A percentile compares a stretch with the other conserved stretches of the same genome.
These are phyloP conservation scores for Mitragyna speciosa DNA, from an alignment of 257 asterid genomes.

Conservation along the genomic window DNA sequence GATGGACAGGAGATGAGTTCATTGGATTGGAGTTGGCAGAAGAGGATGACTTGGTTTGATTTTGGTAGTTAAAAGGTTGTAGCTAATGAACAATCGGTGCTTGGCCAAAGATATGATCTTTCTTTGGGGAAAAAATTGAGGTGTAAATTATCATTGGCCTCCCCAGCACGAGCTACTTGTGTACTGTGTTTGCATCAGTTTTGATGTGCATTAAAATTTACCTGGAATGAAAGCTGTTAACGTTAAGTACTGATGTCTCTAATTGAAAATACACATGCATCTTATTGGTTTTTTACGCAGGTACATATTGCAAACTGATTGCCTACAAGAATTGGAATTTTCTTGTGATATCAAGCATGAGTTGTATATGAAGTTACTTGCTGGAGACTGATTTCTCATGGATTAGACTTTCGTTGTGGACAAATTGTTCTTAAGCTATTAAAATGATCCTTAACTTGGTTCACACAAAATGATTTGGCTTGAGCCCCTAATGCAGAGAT, in stretches of 20 bases:
- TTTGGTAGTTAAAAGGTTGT: neutral
- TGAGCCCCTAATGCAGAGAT: neutral
- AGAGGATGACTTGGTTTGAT: constrained; percentile 1
- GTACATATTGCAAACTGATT: neutral
- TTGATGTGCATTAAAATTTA: neutral
- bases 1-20: neutral
- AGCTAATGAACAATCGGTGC: neutral
- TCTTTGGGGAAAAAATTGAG: neutral
- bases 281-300: neutral
- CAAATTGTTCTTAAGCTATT: neutral
- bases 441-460: neutral
- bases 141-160: neutral
- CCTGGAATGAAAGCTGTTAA: neutral
- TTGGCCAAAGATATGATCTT: neutral
- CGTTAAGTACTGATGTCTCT: neutral
- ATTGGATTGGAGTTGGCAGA: neutral
- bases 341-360: neutral
- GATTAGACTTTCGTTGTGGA: neutral
- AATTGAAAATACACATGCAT: neutral
- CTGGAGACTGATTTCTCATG: neutral
- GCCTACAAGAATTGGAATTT: neutral
- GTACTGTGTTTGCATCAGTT: neutral
- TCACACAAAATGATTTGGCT: neutral
- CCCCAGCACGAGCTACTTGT: neutral
- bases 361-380: neutral